phyloP scores from a whole-genome alignment of 306 rosid genomes.

The Castanea sativa region DNA sequence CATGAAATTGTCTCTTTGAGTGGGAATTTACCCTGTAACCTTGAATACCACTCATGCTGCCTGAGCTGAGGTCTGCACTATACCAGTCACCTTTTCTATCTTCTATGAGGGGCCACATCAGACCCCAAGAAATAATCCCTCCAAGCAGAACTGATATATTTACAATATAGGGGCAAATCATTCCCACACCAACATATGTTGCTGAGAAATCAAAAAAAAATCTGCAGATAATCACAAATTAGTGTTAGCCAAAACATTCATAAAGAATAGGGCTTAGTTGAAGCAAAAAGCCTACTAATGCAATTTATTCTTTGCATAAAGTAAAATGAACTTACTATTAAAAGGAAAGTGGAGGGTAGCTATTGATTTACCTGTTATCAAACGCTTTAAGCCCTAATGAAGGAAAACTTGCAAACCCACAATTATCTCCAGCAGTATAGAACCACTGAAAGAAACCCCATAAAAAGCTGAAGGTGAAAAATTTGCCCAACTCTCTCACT shows the following conservation, averaged over 20 bases:
- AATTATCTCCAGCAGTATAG: not conserved
- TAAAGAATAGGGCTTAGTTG: not conserved
- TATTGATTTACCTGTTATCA: not conserved
- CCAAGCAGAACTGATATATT: conserved; percentile 14
- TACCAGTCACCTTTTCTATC: conserved; percentile 6
- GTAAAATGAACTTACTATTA: not conserved
- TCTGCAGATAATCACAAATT: not conserved
- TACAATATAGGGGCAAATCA: conserved; percentile 16
- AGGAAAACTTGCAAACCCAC: not conserved
- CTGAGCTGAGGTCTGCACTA: not conserved
- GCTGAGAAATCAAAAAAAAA: conserved; percentile 17
- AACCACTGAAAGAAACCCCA: conserved; percentile 6
- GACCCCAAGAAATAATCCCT: conserved; percentile 18
- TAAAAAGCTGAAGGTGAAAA: conserved; percentile 4
- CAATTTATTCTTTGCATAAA: not conserved
- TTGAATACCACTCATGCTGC: not conserved
- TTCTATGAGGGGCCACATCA: conserved; percentile 22
- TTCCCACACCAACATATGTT: conserved; percentile 11
- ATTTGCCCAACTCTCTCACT: conserved; percentile 3
- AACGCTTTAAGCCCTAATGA: conserved; percentile 4
- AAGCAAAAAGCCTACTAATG: not conserved
- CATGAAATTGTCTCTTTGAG: not conserved
- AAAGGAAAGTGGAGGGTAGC: not conserved
- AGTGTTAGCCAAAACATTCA: not conserved
- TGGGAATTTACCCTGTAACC: conserved; percentile 7